Evolutionary conservation across 139 green algal genomes (phyloP), one percentile per base, ranked within the genome.

Genomic region (Coccomyxa sp.): DNA sequence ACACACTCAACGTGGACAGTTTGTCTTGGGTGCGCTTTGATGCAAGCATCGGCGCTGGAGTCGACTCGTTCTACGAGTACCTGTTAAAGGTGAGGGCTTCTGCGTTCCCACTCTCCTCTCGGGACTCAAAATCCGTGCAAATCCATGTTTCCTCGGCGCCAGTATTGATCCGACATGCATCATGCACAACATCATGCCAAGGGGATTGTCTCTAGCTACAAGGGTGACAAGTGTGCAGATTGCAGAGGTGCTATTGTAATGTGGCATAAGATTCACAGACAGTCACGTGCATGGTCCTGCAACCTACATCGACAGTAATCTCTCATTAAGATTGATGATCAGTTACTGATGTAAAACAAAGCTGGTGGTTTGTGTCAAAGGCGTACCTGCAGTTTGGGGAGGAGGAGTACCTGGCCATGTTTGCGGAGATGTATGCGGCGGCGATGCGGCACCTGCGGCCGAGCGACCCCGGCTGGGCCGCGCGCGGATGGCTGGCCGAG

Each of bases 11-110:
- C 83, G 90, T 95, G 21, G 87, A 88, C 84, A 89, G 68, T n/a
- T 86, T 86, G 1, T 67, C 82, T 1, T 98, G 96, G 96, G 86
- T 89, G 68, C 87, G 90, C 31, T 79, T 76, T 18, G 92, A 95
- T 66, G 84, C 88, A 57, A 93, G 90, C 58, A 92, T 98, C 21
- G 95, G 95, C 10, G 91, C 94, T 15, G 93, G 92, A n/a, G 88
- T 88, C 10, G 95, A 98, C 89, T 94, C 86, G 0, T 97, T 94
- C 85, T 98, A 96, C 79, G 95, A 98, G 84, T 98, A 98, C 87
- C 87, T 98, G 67, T 89, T 96, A n/a, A 98, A 98, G 88, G 91
- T 92, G 84, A 13, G 18, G 23, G 13, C 57, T 13, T 31, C 58
- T 81, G 77, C 32, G 16, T 0, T 81, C 12, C 77, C 38, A 7